Base-by-base conservation (phyloP, 108 stramenopile genomes). In the Nitzschia putrida region DNA sequence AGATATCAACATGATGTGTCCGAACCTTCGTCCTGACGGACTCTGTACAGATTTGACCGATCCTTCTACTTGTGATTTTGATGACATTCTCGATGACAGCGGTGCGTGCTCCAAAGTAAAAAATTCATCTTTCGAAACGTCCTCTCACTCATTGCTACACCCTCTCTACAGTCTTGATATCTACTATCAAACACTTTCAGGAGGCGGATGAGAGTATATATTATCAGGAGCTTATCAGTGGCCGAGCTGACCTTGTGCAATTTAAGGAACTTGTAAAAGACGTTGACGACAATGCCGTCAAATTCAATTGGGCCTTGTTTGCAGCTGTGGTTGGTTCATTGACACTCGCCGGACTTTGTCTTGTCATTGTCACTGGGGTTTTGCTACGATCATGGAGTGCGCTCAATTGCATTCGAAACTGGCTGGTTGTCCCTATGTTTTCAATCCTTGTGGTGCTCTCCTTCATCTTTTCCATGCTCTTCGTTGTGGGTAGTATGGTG, bases 381-480 rank as follows among this genome's bases (percentile, higher is more conserved):
- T 4, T 63, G 23, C 53, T 24, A 22, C 61, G 42, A 10, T 20
- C 53, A 21, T 63, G 58, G 39, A 13, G 24, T 3, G 21, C 65
- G 0, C 1, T 73, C 3, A 13, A 50, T 7, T 73, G 53, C 64
- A n/a, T 73, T 5, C 53, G 40, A 23, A 56, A 63, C 41, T 49
- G 22, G 22, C 13, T 68, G 8, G 26, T 64, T 45, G 34, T 69
- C 2, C 74, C 74, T 0, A 10, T 22, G 7, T 76, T 76, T 69
- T 41, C 16, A 0, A n/a, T 76, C 5, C 23, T 69, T 24, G 68
- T 76, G 8, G 25, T 76, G 2, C 37, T 69, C 39, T 59, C 67
- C 23, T 76, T 57, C 24, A 7, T 68, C 5, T 76, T 76, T 69
- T 58, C 74, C 60, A 5, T 56, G 26, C n/a, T 64, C 22, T 76